Conservation (phyloP, 495 filamentous ascomycete species). For the Pyrenula massariospora region DNA sequence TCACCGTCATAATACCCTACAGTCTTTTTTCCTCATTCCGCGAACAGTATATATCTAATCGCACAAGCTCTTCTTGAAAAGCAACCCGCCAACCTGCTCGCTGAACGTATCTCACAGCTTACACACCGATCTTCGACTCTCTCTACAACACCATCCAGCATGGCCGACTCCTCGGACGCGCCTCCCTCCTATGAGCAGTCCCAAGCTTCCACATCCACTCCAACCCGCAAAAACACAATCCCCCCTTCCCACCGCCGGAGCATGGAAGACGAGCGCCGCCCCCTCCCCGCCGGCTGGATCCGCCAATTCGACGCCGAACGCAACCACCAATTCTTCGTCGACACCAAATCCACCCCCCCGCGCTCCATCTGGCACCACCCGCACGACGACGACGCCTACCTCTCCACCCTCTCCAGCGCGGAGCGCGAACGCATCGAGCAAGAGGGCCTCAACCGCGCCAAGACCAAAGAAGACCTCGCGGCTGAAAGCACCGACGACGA, state of each 20-base stretch:
- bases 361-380: constrained; percentile 39
- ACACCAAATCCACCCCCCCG: constrained; percentile 31
- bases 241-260: constrained; percentile 24
- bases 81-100: neutral
- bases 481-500: constrained; percentile 32
- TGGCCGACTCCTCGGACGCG: constrained; percentile 5
- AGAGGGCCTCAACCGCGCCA: constrained; percentile 15
- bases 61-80: neutral
- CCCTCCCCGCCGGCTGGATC: constrained; percentile 31
- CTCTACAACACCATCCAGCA: neutral
- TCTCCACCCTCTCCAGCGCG: constrained; percentile 19
- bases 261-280: constrained; percentile 37
- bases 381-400: constrained; percentile 35
- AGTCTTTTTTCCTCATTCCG: neutral
- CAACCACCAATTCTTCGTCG: constrained; percentile 39
- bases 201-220: neutral
- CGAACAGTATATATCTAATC: neutral
- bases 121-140: neutral
- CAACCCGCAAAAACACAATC: constrained; percentile 20
- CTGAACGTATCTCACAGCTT: neutral
- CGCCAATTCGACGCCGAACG: constrained; percentile 28
- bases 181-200: constrained; percentile 20
- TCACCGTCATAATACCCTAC: neutral
- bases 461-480: constrained; percentile 23
- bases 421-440: constrained; percentile 22